phyloP scores from a whole-genome alignment of 495 filamentous ascomycete genomes.

The Penicillium coprophilum region DNA sequence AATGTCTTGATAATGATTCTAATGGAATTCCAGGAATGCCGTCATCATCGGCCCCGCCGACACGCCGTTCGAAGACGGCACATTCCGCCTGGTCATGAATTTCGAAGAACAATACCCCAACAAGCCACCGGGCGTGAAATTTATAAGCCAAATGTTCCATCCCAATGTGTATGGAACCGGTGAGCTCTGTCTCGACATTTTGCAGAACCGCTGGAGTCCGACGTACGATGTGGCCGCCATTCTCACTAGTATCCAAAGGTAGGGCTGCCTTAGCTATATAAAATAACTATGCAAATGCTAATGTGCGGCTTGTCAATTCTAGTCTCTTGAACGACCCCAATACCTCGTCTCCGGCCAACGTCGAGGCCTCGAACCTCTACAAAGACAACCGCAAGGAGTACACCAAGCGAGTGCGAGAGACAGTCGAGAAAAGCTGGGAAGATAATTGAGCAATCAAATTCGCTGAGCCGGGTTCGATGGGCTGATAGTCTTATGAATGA shows the following conservation, averaged over 20 bases:
- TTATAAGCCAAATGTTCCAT: slow-evolving; percentile 99
- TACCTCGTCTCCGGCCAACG: slow-evolving; percentile 94
- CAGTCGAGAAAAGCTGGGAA: slow-evolving; percentile 99
- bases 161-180: slow-evolving; percentile 97
- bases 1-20: slow-evolving; percentile 1
- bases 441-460: slow-evolving; percentile 40
- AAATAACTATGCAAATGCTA: background rate
- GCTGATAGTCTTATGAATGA: slow-evolving; percentile 8
- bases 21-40: slow-evolving; percentile 73
- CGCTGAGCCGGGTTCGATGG: slow-evolving; percentile 9
- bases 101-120: slow-evolving; percentile 99
- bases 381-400: slow-evolving; percentile 98
- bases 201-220: slow-evolving; percentile 98
- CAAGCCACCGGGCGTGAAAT: slow-evolving; percentile 96
- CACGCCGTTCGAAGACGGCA: slow-evolving; percentile 97
- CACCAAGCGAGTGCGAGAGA: slow-evolving; percentile 89
- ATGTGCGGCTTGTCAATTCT: slow-evolving; percentile 5
- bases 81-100: slow-evolving; percentile 96
- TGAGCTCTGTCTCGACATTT: slow-evolving; percentile 93
- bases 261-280: slow-evolving; percentile 21
- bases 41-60: slow-evolving; percentile 98
- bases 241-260: slow-evolving; percentile 97
- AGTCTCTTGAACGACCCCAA: slow-evolving; percentile 99
- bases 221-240: slow-evolving; percentile 98
- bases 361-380: slow-evolving; percentile 97